Percentiles rank a stretch among this genome's conserved stretches.
phyloP scores from a whole-genome alignment of 495 filamentous ascomycete species.

The Letharia columbiana region DNA sequence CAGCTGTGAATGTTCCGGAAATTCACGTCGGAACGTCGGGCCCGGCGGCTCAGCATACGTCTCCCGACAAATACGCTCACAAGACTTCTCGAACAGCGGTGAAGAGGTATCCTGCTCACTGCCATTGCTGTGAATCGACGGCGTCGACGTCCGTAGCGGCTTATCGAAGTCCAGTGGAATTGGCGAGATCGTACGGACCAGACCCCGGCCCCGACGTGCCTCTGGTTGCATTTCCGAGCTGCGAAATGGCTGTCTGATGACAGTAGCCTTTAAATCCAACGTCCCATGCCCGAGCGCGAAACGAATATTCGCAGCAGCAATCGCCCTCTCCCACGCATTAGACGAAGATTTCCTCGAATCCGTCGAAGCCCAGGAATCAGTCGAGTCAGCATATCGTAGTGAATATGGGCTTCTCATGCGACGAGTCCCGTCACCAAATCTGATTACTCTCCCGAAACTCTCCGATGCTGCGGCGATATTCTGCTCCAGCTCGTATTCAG shows the following conservation, averaged over 20 bases:
- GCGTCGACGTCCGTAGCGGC: not conserved
- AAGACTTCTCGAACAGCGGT: slow-evolving; percentile 9
- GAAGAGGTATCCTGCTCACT: slow-evolving; percentile 14
- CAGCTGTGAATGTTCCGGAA: no score
- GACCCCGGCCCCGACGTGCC: not conserved
- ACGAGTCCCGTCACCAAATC: not conserved
- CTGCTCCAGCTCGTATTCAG: not conserved
- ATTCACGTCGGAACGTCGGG: not conserved
- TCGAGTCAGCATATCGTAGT: not conserved
- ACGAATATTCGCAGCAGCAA: not conserved
- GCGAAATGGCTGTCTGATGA: not conserved
- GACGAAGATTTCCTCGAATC: not conserved
- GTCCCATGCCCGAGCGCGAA: not conserved
- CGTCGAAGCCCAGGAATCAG: not conserved
- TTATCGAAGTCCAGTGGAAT: slow-evolving; percentile 11
- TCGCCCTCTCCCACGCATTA: not conserved
- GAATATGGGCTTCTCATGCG: not conserved
- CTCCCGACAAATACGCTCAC: not conserved
- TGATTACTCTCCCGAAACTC: not conserved
- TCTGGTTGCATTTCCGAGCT: not conserved
- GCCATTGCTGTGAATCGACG: slow-evolving; percentile 5
- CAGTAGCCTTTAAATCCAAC: no score
- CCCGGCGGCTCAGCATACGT: not conserved
- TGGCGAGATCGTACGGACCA: not conserved
- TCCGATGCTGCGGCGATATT: not conserved